A percentile compares a stretch with the other conserved stretches of the same genome.
These are phyloP conservation scores for Fusarium sulawesiense DNA, from an alignment of 2,329 filamentous ascomycete species.

Conservation along the genomic window DNA sequence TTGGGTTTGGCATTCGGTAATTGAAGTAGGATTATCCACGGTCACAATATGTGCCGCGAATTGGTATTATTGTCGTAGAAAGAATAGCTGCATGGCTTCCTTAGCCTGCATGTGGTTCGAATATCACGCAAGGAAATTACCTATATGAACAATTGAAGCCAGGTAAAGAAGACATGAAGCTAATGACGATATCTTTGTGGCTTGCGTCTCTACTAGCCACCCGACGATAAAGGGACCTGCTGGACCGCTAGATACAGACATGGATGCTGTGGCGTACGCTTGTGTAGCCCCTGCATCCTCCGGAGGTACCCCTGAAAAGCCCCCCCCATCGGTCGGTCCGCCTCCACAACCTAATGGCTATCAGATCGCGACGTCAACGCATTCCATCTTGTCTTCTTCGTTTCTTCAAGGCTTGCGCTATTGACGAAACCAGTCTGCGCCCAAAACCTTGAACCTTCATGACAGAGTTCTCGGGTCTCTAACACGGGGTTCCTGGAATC, in stretches of 20 bases:
- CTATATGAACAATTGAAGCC: conserved; percentile 18
- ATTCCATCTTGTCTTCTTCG: conserved; percentile 29
- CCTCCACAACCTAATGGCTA: conserved; percentile 30
- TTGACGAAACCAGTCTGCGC: conserved; percentile 30
- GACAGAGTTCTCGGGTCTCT: conserved; percentile 1
- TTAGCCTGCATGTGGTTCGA: not conserved
- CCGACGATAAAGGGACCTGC: not conserved
- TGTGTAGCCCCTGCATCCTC: conserved; percentile 33
- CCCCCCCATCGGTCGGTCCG: conserved; percentile 25
- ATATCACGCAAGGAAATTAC: not conserved
- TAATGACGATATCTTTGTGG: conserved; percentile 34
- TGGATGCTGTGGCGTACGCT: conserved; percentile 33
- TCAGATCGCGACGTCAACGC: conserved; percentile 36
- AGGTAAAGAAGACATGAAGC: conserved; percentile 23
- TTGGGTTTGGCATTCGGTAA: not conserved
- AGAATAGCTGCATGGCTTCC: conserved; percentile 14
- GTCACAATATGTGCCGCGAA: conserved; percentile 11
- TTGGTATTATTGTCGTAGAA: conserved; percentile 1
- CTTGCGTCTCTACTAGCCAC: conserved; percentile 17
- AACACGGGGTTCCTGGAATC: conserved; percentile 4
- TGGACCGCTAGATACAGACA: conserved; percentile 10
- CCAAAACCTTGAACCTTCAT: conserved; percentile 15
- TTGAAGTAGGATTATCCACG: conserved; percentile 1
- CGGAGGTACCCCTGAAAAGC: conserved; percentile 38
- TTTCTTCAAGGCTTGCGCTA: conserved; percentile 21